Conservation (phyloP, 208 protist species). For the Leishmania major region DNA sequence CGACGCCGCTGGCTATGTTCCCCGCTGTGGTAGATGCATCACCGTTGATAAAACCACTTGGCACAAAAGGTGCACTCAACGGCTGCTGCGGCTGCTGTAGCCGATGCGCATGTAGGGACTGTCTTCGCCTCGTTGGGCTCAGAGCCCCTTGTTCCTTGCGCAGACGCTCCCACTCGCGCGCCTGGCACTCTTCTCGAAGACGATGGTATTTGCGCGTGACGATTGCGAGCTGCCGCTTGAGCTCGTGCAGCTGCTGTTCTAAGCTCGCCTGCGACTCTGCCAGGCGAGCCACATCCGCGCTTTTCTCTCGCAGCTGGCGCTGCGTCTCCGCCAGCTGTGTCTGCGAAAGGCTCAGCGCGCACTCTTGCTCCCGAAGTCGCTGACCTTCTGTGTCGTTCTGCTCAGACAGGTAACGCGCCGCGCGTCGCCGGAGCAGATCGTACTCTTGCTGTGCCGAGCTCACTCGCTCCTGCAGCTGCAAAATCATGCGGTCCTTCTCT, state of each 20-base stretch:
- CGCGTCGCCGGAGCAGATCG: slow-evolving; percentile 53
- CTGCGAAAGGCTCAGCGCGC: slow-evolving; percentile 36
- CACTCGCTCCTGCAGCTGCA: slow-evolving; percentile 51
- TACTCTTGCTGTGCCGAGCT: slow-evolving; percentile 69
- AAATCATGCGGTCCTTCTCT: slow-evolving; percentile 53
- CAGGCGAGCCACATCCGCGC: slow-evolving; percentile 19
- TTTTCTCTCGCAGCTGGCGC: slow-evolving; percentile 35
- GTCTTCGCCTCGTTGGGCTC: slow-evolving; percentile 10
- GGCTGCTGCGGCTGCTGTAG: slow-evolving; percentile 1
- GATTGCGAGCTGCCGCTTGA: slow-evolving; percentile 33
- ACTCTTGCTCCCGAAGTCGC: slow-evolving; percentile 42
- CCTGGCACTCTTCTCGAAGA: slow-evolving; percentile 43
- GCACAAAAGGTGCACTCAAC: not conserved
- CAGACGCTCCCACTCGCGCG: slow-evolving; percentile 39
- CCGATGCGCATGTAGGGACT: not conserved
- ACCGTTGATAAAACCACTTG: not conserved
- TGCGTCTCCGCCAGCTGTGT: slow-evolving; percentile 45
- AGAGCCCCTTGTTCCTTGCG: slow-evolving; percentile 28
- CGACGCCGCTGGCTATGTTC: not conserved
- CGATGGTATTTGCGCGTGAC: slow-evolving; percentile 42
- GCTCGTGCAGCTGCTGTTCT: slow-evolving; percentile 42
- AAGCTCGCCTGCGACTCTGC: slow-evolving; percentile 39
- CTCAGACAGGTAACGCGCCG: slow-evolving; percentile 42
- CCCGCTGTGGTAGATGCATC: not conserved
- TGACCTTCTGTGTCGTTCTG: slow-evolving; percentile 35